Conservation (phyloP, 2,329 filamentous ascomycete species). For the Botryosphaeria dothidea region DNA sequence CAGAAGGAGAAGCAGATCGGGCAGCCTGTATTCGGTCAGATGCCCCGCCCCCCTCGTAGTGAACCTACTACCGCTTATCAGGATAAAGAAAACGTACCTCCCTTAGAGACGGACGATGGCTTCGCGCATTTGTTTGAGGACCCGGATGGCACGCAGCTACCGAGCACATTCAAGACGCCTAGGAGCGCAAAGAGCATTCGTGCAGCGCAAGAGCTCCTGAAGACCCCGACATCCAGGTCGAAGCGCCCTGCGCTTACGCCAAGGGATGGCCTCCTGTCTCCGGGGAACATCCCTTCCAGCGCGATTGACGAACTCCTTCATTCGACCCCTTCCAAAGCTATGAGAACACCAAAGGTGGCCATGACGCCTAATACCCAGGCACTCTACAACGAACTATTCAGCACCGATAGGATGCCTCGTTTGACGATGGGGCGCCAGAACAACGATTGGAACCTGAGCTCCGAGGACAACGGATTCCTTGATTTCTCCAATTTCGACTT, state of each 20-base stretch:
- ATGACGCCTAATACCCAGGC: constrained; percentile 63
- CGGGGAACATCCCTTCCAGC: constrained; percentile 22
- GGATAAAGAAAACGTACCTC: constrained; percentile 60
- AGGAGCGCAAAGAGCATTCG: constrained; percentile 60
- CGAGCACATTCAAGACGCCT: constrained; percentile 56
- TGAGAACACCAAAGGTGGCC: constrained; percentile 30
- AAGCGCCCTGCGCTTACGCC: constrained; percentile 38
- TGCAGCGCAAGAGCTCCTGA: constrained; percentile 50
- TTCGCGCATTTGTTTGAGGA: constrained; percentile 69
- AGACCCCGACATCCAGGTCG: constrained; percentile 46
- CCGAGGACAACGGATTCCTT: neutral
- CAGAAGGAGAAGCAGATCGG: neutral
- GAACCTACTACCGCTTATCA: constrained; percentile 20
- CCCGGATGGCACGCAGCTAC: constrained; percentile 50
- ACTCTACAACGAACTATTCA: constrained; percentile 65
- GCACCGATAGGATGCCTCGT: constrained; percentile 30
- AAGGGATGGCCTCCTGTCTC: constrained; percentile 23
- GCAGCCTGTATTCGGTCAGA: constrained; percentile 35
- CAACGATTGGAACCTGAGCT: neutral
- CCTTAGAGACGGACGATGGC: constrained; percentile 48
- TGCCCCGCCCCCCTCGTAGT: neutral
- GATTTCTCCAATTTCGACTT: constrained; percentile 28
- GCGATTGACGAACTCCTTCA: constrained; percentile 36
- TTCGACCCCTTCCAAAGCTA: constrained; percentile 38
- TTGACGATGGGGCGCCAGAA: neutral